Evolutionary conservation across 192 early-diverging fungal species (phyloP), one percentile per base, ranked within the genome.

Genomic region (Geranomyces variabilis): DNA sequence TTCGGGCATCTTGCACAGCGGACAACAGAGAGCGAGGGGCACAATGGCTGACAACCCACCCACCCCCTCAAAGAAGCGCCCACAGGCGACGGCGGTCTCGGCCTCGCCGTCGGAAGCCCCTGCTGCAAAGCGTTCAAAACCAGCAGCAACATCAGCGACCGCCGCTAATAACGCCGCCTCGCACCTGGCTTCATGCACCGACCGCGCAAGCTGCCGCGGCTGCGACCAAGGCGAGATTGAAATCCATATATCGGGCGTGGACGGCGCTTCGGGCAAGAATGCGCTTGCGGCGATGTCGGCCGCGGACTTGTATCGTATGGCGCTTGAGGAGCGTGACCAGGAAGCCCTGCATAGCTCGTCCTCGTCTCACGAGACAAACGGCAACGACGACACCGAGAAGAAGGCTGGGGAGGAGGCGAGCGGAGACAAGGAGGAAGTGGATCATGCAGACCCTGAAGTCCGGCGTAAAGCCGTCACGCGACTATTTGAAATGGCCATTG

Each of bases 401-500:
- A 12, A 9, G 41, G 21, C 4, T 3, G 45, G 4, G 3, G 44
- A 41, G 45, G 29, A n/a, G 1, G 36, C 17, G 36, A 21, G 19
- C 31, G 45, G 44, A 9, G 21, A 41, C 21, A 36, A 36, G 15
- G 63, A 36, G 15, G 63, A 65, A 36, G 58, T 34, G 15, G 63
- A 64, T 46, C 41, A 64, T 10, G 63, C 33, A 31, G 63, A 64
- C 63, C 63, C 43, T 3, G 61, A 63, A 28, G 70, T 21, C 8
- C 61, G 58, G 17, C n/a, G 60, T 7, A 63, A 63, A 30, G 41
- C 46, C 24, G 60, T 73, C 33, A 66, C 41, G 5, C 62, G 51
- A 43, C 60, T 73, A 10, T 73, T 73, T 58, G 71, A 73, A 58
- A 56, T 73, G 64, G 63, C 58, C 7, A 46, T 73, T 24, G 63